Conservation (phyloP, 345 rosid genomes). For the Isatis tinctoria region DNA sequence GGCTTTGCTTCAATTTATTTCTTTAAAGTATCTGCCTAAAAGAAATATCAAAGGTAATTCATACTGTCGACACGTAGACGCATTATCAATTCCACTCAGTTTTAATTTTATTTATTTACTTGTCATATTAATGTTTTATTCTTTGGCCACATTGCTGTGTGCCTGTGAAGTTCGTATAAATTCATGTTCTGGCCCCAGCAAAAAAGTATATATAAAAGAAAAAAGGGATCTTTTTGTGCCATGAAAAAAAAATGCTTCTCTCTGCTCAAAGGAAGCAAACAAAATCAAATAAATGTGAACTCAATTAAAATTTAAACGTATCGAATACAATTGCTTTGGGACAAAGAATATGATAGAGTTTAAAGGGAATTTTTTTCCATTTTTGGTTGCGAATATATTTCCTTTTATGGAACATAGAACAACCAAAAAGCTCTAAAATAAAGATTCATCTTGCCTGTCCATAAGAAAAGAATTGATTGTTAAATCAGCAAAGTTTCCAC, state of each 20-base stretch:
- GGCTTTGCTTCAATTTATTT: not conserved
- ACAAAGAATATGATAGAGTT: constrained; percentile 19
- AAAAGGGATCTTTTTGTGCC: constrained; percentile 1
- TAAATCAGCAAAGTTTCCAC: constrained; percentile 19
- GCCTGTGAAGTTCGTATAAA: constrained; percentile 22
- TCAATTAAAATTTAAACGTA: constrained; percentile 13
- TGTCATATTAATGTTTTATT: constrained; percentile 29
- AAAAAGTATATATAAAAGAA: not conserved
- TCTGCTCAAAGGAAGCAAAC: constrained; percentile 11
- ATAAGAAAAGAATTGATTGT: constrained; percentile 32
- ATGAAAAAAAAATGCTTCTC: constrained; percentile 16
- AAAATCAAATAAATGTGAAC: constrained; percentile 16
- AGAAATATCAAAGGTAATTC: not conserved
- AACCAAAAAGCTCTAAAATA: constrained; percentile 20
- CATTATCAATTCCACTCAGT: constrained; percentile 28
- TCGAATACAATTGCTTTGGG: constrained; percentile 20
- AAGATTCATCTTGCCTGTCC: constrained; percentile 26
- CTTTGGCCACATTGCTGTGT: constrained; percentile 15
- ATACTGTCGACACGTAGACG: constrained; percentile 21
- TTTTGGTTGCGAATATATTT: constrained; percentile 34
- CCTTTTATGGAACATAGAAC: constrained; percentile 30
- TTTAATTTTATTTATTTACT: not conserved
- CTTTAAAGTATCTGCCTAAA: not conserved
- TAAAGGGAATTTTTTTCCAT: constrained; percentile 6
- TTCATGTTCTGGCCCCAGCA: constrained; percentile 28